Base-by-base conservation (phyloP, 441 rosid species). In the Populus hybrid region DNA sequence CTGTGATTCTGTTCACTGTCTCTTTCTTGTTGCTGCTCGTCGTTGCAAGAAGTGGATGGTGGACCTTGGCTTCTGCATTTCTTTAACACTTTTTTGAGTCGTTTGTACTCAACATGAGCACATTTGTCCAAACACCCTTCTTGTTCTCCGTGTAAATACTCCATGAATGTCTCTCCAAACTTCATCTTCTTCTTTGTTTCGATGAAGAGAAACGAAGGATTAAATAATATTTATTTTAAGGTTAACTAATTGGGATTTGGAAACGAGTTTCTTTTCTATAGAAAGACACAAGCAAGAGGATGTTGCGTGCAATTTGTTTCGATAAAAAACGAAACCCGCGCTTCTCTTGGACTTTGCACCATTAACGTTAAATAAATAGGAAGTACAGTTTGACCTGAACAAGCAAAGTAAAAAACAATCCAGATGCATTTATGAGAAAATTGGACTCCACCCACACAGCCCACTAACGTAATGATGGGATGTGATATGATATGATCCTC, bases 71-170 rank as follows among this genome's bases (percentile, higher is more conserved):
- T 77, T 77, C 91, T 90, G 80, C 99, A 95, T 21, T 77, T 83
- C 84, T 92, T 93, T 10, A 93, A 71, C 16, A 93, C 97, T 79
- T 92, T 89, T 87, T 95, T 95, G 24, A 93, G 91, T 83, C 92
- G 81, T 85, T 92, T 93, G 72, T 93, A 95, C 79, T 91, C 97
- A 26, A 93, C 92, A 79, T 92, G 94, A 50, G 93, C 88, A 78
- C 86, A 90, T 66, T 88, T 89, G 59, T 86, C 87, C 64, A 93
- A 68, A 77, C 88, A 84, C 85, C 81, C 69, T 64, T 89, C 91
- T 20, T 86, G 90, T 66, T 92, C 94, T 72, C 97, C 95, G 66
- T 78, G 93, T 75, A 91, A 73, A 78, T 90, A 93, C 83, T 92
- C 96, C 79, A 78, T 85, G 56, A 90, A 95, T 31, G 89, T 84